These are phyloP conservation scores for Zarea fungicola DNA, from an alignment of 2,329 filamentous ascomycete species.

Conservation along the genomic window DNA sequence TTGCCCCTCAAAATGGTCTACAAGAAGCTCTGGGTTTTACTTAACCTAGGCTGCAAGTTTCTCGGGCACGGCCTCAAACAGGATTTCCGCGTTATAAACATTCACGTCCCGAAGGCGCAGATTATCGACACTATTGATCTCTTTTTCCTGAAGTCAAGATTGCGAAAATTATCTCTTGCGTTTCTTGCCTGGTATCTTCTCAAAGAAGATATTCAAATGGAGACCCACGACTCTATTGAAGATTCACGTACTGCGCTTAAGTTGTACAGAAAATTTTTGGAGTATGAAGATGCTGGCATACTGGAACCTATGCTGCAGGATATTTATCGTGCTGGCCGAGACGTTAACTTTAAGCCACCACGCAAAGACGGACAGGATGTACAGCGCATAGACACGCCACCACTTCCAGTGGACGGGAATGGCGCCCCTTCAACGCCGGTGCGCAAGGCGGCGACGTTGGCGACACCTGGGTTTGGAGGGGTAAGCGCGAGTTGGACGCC, in stretches of 20 bases:
- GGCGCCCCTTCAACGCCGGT: conserved; percentile 42
- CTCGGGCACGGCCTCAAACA: conserved; percentile 90
- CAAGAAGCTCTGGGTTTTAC: conserved; percentile 94
- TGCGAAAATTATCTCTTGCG: conserved; percentile 83
- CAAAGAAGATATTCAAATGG: conserved; percentile 88
- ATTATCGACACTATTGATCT: conserved; percentile 92
- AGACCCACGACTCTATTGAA: conserved; percentile 91
- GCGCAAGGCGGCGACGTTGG: conserved; percentile 32
- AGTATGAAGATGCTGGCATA: conserved; percentile 82
- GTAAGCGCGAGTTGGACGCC: conserved; percentile 39
- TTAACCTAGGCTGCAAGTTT: conserved; percentile 92
- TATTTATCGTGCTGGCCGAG: conserved; percentile 59
- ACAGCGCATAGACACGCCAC: conserved; percentile 50
- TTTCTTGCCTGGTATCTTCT: conserved; percentile 90
- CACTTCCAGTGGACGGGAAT: conserved; percentile 35
- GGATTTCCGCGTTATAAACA: conserved; percentile 97
- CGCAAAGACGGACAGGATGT: conserved; percentile 40
- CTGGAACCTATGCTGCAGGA: conserved; percentile 79
- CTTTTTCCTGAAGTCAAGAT: conserved; percentile 75
- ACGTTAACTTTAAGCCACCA: conserved; percentile 47
- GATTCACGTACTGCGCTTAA: conserved; percentile 88
- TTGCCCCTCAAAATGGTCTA: conserved; percentile 87
- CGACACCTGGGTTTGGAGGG: conserved; percentile 33
- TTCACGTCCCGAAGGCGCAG: conserved; percentile 84
- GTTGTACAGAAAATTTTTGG: conserved; percentile 82